Base-by-base conservation (phyloP, 2,329 filamentous ascomycete genomes). In the Penicillium hordei region DNA sequence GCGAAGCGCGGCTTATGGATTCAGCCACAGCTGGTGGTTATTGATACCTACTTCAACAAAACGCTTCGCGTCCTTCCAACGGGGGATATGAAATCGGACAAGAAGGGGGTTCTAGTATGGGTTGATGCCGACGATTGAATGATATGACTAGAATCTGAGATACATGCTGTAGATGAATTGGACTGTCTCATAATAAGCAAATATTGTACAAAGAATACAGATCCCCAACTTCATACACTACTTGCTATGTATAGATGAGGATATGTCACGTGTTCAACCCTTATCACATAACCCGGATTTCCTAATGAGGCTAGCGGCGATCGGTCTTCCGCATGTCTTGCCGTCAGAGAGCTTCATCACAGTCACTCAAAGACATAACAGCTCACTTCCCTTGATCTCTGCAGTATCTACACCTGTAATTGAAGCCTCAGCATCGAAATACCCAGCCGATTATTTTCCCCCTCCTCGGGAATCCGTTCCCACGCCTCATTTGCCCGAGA, bases 41-140 rank as follows among this genome's bases (percentile, higher is more conserved):
- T 90, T 60, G 93, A 96, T 78, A 88, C 89, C 67, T 96, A 96
- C 68, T 97, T 96, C 75, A 92, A 96, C 72, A 96, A 97, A 81
- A 87, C 89, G 42, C 75, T 97, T 60, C 86, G 89, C 61, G 87
- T 96, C 25, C 85, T 91, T 59, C 87, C 91, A 2, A 93, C 90
- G 0, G 89, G 88, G 69, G 89, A 87, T 23, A 88, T 81, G 74
- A 77, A 76, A 60, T 72, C 68, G 60, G 83, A 85, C 59, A 84
- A 83, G 71, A 83, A 81, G 60, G 81, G 81, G 0, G 68, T 78
- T 27, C 59, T 75, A 59, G 66, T 79, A 15, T 78, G 76, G 76
- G 73, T 78, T 54, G 76, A 78, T 65, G 72, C 72, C 42, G 72
- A 76, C 25, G 71, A 74, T 58, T 74, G 58, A 60, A 48, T 46